Conservation (phyloP, 345 rosid genomes). For the Brassica napus region Da-Ae NC_063435.1:29348001-29348500, state of each 20-base stretch:
- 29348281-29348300: background rate
- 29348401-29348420: constrained; percentile 10
- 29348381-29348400: constrained; percentile 54
- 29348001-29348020: background rate
- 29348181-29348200: constrained; percentile 23
- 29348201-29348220: constrained; percentile 22
- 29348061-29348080: constrained; percentile 14
- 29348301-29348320: constrained; percentile 13
- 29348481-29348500: no score
- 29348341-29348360: constrained; percentile 66
- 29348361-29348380: constrained; percentile 61
- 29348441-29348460: no score
- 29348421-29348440: constrained; percentile 23
- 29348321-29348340: constrained; percentile 40
- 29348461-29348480: no score
- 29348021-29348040: background rate
- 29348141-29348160: constrained; percentile 33
- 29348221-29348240: constrained; percentile 35
- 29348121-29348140: constrained; percentile 33
- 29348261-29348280: constrained; percentile 6
- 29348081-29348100: constrained; percentile 3
- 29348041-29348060: background rate
- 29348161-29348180: constrained; percentile 42
- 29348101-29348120: constrained; percentile 11
- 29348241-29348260: constrained; percentile 10